Base-by-base conservation (phyloP, 139 green algal genomes). In the Cymbomonas tetramitiformis region DNA sequence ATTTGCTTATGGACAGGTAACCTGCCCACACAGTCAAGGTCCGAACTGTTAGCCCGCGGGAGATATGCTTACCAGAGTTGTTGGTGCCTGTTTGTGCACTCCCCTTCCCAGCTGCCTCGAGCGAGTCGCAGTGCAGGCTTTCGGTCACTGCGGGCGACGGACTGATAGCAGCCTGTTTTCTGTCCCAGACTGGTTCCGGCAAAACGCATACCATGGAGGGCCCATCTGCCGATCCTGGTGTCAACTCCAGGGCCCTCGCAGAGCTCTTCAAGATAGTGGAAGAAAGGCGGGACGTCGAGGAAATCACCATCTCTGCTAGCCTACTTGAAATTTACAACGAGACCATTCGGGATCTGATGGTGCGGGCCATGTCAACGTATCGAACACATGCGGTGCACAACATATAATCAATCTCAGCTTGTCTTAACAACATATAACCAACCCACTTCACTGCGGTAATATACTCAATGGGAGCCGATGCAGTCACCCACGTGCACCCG, bases 241-340 rank as follows among this genome's bases (percentile, higher is more conserved):
- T 76, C 2, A 70, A 69, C 58, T 64, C 51, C 34, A 31, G 64
- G 19, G 62, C 69, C 26, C 56, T 76, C 33, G 24, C 21, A 3
- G 51, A 58, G 31, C 58, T 76, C 29, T 76, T 76, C 30, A 55
- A 70, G 10, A 18, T 10, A 21, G 15, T 29, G 43, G 19, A 21
- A 30, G 18, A 40, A 39, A 30, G 52, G 52, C 5, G 28, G 18
- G 52, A 50, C n/a, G 2, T 23, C 41, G 15, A 26, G 5, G 41
- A 58, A 9, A 64, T 49, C 53, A 51, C 1, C 25, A 30, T 76
- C 44, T 31, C 28, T 19, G 63, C 68, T 43, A 47, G 33, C 29
- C 31, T 76, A 32, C 26, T 58, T 2, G 69, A 76, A 63, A 71
- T 76, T 31, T 76, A 76, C 58, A 72, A 70, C 53, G 69, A 76